Evolutionary conservation across 768 basidiomycete genomes (phyloP), one percentile per base, ranked within the genome.

Genomic region (Crassisporium funariophilum): DNA sequence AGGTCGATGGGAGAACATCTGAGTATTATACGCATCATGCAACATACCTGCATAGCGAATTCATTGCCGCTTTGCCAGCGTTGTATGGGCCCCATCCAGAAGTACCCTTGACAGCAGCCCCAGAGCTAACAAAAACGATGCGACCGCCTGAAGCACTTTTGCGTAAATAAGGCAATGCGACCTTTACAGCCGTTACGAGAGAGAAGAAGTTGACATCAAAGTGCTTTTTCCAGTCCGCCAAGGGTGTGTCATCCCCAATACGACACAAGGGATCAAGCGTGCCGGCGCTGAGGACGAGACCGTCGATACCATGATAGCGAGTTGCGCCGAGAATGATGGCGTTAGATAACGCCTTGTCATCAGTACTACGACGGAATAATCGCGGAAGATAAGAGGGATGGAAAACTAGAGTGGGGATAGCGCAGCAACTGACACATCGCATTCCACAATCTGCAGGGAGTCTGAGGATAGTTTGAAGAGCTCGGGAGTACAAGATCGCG

Each of bases 161-260:
- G 29, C 86, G 83, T 49, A 98, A 71, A 49, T 79, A 71, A 4
- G 92, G 91, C 3, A 93, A 69, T 11, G 83, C 70, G 9, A 76
- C 74, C 54, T 84, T 78, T 23, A 94, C 57, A 17, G 88, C 78
- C 24, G 82, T 77, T 35, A 95, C 70, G 15, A 91, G 74, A 1
- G 92, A 90, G 70, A 92, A 91, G 66, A 95, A 86, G 66, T 95
- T 95, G 67, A 90, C 74, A 55, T 94, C 86, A 61, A 95, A 91
- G 58, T 84, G 78, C 17, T 62, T 57, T 59, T 79, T 85, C 90
- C 89, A 91, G 16, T 69, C 67, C 43, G 79, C 73, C 29, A 86
- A 53, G 12, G 76, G 63, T 7, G 75, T 72, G 25, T 71, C 66
- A 36, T 79, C 76, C 12, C 66, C 74, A 42, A 88, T 78, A 29